Percentiles rank a stretch among this genome's conserved stretches.
Evolutionary conservation across 306 rosid genomes (phyloP).

Genomic region (Trifolium dubium): DNA sequence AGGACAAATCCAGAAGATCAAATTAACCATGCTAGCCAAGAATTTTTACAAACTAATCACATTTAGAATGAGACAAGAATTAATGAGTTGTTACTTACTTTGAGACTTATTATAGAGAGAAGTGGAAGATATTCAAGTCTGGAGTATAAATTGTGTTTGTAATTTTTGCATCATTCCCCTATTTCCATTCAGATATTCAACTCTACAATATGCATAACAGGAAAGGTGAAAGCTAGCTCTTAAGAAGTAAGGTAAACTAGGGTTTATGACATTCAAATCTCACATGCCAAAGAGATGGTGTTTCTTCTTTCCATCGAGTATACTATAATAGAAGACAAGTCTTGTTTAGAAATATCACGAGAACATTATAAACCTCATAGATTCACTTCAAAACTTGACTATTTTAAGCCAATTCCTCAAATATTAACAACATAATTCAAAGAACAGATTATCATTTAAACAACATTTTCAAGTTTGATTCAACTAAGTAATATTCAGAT

Average conservation of each 20-base stretch:
- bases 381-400: too few species aligned
- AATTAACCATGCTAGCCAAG: conserved; percentile 1
- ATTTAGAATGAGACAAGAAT: too few species aligned
- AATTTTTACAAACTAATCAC: background rate
- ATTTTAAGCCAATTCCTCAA: background rate
- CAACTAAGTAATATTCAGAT: background rate
- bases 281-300: background rate
- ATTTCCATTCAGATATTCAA: conserved; percentile 15
- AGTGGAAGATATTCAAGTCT: too few species aligned
- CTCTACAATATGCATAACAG: background rate
- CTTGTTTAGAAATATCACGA: too few species aligned
- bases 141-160: too few species aligned
- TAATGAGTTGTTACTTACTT: too few species aligned
- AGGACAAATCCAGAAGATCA: conserved; percentile 2
- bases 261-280: conserved; percentile 33
- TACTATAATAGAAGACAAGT: too few species aligned
- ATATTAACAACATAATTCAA: background rate
- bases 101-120: too few species aligned
- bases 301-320: too few species aligned
- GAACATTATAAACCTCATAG: too few species aligned
- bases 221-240: conserved; percentile 1
- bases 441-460: background rate
- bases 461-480: background rate
- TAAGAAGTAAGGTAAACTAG: background rate
- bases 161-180: background rate